Base-by-base conservation (phyloP, 2,329 filamentous ascomycete species). In the Aspergillus tamarii region DNA sequence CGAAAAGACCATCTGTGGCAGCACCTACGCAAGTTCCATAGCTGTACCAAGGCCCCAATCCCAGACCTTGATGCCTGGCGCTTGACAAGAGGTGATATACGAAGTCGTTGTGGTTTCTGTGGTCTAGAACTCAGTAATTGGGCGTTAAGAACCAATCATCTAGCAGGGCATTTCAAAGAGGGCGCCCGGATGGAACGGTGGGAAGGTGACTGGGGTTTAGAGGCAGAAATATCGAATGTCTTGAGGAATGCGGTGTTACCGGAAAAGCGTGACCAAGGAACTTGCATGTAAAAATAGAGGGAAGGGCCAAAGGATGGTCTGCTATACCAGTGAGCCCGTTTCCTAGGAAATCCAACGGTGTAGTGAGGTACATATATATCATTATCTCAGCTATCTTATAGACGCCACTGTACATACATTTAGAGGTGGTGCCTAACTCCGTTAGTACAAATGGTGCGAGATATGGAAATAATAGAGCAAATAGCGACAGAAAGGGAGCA, bases 1-100 rank as follows among this genome's bases (percentile, higher is more conserved):
- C 79, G 85, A 11, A 87, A 87, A 71, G 85, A 87, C 65, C 84
- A 87, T 67, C 74, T 87, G 1, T 80, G 84, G 65, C 85, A 87
- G 67, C 85, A 87, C 71, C 71, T 87, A 26, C 81, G 84, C 71
- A 87, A 69, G 80, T 87, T 81, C 80, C 87, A 77, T 63, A 77
- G 77, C 36, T 85, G 83, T 66, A 83, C 82, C 30, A 82, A 84
- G 73, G 75, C 70, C 2, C 79, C 81, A 11, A 77, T 79, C 43
- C 77, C 84, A 67, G 81, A 82, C 57, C 81, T 88, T 78, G 83
- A 87, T 9, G 75, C 73, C 5, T 89, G 86, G 85, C 85, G 85
- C 70, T 79, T 79, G 9, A 79, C 82, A 32, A 80, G 79, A 2
- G 78, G 78, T n/a, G 80, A 82, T 61, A 82, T 88, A 69, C 84